Conservation (phyloP, 768 basidiomycete genomes). For the Psilocybe tampanensis region DNA sequence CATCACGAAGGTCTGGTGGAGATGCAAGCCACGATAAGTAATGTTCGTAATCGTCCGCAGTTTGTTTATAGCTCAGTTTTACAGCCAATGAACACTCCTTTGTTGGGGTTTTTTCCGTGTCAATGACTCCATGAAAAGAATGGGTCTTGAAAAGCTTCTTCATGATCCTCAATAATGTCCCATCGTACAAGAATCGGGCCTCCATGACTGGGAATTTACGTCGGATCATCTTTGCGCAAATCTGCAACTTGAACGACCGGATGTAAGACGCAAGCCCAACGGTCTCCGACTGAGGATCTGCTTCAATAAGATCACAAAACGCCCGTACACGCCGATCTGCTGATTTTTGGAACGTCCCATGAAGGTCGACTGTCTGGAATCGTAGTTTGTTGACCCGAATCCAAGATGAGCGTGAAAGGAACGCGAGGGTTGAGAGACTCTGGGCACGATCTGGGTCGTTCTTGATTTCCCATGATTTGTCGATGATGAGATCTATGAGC, state of each 20-base stretch:
- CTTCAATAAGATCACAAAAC: neutral
- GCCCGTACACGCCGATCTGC: neutral
- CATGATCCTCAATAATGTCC: neutral
- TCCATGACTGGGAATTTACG: neutral
- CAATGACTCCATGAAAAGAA: neutral
- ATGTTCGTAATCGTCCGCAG: no score
- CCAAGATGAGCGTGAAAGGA: neutral
- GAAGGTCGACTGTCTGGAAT: neutral
- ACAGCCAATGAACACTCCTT: neutral
- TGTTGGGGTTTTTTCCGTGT: neutral
- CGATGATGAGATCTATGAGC: neutral
- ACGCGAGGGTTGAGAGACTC: neutral
- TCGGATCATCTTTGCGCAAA: neutral
- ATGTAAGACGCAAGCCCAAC: neutral
- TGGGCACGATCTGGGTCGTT: neutral
- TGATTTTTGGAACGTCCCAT: neutral
- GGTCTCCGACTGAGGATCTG: neutral
- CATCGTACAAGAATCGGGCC: neutral
- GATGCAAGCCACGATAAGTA: neutral
- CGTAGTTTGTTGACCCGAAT: neutral
- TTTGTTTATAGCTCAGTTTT: no score
- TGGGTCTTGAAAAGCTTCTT: neutral
- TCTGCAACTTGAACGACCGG: neutral
- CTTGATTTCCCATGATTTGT: neutral
- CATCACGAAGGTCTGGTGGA: neutral